These are phyloP conservation scores for Rubus parviflorus DNA, from an alignment of 306 rosid genomes.

Conservation along the genomic window DNA sequence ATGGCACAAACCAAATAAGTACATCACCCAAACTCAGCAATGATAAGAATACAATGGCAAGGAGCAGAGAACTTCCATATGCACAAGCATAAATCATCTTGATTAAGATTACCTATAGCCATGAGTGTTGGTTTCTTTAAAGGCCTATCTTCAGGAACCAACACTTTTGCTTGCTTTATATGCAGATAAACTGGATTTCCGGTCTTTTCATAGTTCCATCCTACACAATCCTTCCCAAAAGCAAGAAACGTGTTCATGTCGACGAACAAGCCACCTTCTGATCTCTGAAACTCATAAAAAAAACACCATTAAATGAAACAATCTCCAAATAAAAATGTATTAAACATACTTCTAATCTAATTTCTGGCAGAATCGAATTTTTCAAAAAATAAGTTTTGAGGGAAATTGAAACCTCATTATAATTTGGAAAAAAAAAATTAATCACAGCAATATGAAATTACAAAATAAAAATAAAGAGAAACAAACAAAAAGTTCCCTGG, in stretches of 20 bases:
- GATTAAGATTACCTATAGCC: slow-evolving; percentile 64
- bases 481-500: no score
- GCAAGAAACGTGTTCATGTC: slow-evolving; percentile 85
- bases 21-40: slow-evolving; percentile 3
- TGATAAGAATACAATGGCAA: not conserved
- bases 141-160: slow-evolving; percentile 89
- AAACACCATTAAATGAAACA: slow-evolving; percentile 5
- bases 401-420: not conserved
- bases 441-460: not conserved
- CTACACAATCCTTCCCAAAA: slow-evolving; percentile 78
- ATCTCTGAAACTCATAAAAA: slow-evolving; percentile 56
- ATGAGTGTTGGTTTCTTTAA: slow-evolving; percentile 77
- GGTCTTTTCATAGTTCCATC: slow-evolving; percentile 82
- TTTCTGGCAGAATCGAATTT: not conserved
- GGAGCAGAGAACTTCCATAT: not conserved
- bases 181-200: slow-evolving; percentile 89
- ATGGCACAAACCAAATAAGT: not conserved
- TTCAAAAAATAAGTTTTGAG: not conserved
- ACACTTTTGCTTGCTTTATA: slow-evolving; percentile 62
- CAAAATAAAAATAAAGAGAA: not conserved
- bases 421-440: not conserved
- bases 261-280: slow-evolving; percentile 83
- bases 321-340: not conserved
- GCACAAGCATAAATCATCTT: not conserved
- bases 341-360: not conserved